phyloP scores from a whole-genome alignment of 1,284 basidiomycete genomes.

The Agroathelia rolfsii region DNA sequence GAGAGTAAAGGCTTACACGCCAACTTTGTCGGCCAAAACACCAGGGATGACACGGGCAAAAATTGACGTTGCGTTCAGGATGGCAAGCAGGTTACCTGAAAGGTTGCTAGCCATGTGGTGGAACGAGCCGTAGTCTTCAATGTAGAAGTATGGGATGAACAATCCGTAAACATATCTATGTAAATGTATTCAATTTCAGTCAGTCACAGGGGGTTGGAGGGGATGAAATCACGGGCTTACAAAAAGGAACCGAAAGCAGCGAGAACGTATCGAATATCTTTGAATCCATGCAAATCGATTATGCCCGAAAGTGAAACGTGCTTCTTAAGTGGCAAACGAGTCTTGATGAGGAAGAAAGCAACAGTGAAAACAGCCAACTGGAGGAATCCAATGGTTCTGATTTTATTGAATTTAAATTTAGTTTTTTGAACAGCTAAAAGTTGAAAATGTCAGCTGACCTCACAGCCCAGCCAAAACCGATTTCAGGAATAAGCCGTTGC shows the following conservation, averaged over 20 bases:
- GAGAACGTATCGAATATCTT: conserved; percentile 21
- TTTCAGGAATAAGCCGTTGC: conserved; percentile 38
- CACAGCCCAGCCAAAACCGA: conserved; percentile 58
- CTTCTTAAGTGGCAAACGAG: conserved; percentile 15
- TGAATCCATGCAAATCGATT: conserved; percentile 20
- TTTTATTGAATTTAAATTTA: too few relatives aligned
- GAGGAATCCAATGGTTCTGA: too few relatives aligned
- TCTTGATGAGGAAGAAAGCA: conserved; percentile 18
- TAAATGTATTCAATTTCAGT: background rate
- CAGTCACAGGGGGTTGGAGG: too few relatives aligned
- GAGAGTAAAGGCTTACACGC: conserved; percentile 20
- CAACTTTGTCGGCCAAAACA: conserved; percentile 49
- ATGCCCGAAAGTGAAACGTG: conserved; percentile 14
- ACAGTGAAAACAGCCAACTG: conserved; percentile 20
- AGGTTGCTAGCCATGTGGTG: conserved; percentile 22
- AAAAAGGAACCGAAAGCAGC: conserved; percentile 21
- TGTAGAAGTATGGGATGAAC: conserved; percentile 58
- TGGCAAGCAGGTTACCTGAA: conserved; percentile 45
- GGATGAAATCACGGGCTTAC: conserved; percentile 12
- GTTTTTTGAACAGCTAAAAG: too few relatives aligned
- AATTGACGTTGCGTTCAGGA: conserved; percentile 55
- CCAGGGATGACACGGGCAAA: conserved; percentile 56
- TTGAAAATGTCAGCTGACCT: conserved; percentile 25
- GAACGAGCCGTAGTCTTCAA: conserved; percentile 39
- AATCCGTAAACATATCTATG: conserved; percentile 29